Evolutionary conservation across 805 yeast genomes (phyloP).

Genomic region (Wickerhamiella vanderwaltii): DNA sequence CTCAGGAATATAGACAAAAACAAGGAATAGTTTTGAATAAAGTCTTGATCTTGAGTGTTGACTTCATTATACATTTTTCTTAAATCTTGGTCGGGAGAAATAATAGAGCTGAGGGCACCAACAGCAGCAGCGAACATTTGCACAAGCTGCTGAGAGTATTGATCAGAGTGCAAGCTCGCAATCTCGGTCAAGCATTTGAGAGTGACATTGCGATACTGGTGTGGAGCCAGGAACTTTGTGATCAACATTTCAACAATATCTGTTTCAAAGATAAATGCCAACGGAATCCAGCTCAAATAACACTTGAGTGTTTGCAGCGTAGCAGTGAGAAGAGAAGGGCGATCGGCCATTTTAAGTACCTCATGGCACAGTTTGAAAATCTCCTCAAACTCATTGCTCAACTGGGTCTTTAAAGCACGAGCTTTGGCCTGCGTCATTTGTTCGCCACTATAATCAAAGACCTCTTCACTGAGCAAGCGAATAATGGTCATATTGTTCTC

Average conservation of each 20-base stretch:
- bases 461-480: constrained; percentile 84
- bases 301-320: constrained; percentile 72
- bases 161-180: constrained; percentile 49
- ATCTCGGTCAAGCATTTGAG: constrained; percentile 91
- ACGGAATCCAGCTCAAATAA: constrained; percentile 91
- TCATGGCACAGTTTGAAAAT: constrained; percentile 89
- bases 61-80: constrained; percentile 62
- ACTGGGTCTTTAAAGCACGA: constrained; percentile 61
- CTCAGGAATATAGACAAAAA: constrained; percentile 74
- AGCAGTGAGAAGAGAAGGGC: constrained; percentile 70
- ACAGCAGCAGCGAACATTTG: constrained; percentile 60
- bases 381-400: constrained; percentile 84
- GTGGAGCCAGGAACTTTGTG: constrained; percentile 61
- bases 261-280: constrained; percentile 80
- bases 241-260: constrained; percentile 60
- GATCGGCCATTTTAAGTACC: constrained; percentile 79
- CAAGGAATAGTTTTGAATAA: constrained; percentile 89
- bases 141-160: constrained; percentile 45
- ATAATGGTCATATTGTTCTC: constrained; percentile 94
- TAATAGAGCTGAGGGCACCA: constrained; percentile 51
- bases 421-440: constrained; percentile 96
- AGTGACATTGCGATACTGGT: constrained; percentile 70
- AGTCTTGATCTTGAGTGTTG: constrained; percentile 75
- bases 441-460: constrained; percentile 88
- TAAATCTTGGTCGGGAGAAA: constrained; percentile 65